Evolutionary conservation across 495 filamentous ascomycete species (phyloP).

Genomic region (Massariosphaeria phaeospora): DNA sequence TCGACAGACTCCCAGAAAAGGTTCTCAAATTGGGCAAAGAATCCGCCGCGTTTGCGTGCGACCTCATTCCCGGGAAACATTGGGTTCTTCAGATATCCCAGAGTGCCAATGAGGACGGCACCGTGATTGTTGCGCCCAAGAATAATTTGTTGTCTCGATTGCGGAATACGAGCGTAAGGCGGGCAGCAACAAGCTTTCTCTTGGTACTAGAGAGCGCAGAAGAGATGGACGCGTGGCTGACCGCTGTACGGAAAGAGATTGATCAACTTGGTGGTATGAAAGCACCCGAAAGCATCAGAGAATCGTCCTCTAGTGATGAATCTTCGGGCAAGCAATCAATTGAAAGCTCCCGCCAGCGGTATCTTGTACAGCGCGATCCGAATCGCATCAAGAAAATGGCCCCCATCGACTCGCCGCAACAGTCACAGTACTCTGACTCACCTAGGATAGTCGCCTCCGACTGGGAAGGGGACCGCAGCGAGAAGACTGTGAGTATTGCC

Average conservation of each 20-base stretch:
- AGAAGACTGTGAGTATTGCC: constrained; percentile 19
- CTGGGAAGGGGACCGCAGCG: constrained; percentile 26
- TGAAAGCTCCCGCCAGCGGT: constrained; percentile 27
- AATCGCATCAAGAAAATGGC: constrained; percentile 24
- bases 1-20: constrained; percentile 81
- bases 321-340: constrained; percentile 20
- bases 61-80: constrained; percentile 85
- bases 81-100: constrained; percentile 92
- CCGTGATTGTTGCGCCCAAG: constrained; percentile 46
- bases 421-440: constrained; percentile 27
- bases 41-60: constrained; percentile 89
- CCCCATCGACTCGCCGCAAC: constrained; percentile 19
- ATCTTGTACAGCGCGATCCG: constrained; percentile 16
- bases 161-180: constrained; percentile 51
- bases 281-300: constrained; percentile 13
- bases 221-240: constrained; percentile 82
- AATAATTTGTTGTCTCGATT: constrained; percentile 68
- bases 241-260: constrained; percentile 45
- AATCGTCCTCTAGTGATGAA: constrained; percentile 14
- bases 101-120: constrained; percentile 57
- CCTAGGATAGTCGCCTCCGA: constrained; percentile 27
- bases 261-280: constrained; percentile 42
- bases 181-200: constrained; percentile 62
- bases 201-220: constrained; percentile 76
- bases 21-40: constrained; percentile 75